phyloP scores from a whole-genome alignment of 2,329 filamentous ascomycete genomes.

The Incumbomyces delicatus region DNA sequence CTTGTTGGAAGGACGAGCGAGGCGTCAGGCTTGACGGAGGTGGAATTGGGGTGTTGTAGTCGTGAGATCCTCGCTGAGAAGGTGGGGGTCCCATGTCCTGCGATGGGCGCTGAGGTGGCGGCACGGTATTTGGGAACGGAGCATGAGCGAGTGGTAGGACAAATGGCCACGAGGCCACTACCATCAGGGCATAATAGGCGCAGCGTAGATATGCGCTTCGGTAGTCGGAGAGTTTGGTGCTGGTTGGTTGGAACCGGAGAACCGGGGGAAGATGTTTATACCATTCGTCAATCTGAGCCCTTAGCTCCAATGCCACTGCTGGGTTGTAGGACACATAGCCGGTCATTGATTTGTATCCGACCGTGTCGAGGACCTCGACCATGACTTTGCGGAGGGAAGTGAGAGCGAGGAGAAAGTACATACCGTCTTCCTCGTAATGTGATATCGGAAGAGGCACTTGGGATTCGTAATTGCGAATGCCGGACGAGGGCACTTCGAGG shows the following conservation, averaged over 20 bases:
- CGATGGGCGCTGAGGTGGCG: no score
- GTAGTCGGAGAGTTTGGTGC: not conserved
- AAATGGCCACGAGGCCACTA: constrained; percentile 1
- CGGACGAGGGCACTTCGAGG: not conserved
- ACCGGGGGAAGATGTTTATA: not conserved
- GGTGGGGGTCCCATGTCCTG: no score
- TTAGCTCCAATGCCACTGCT: constrained; percentile 1
- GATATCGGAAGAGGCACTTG: not conserved
- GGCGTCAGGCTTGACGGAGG: no score
- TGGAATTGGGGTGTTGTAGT: no score
- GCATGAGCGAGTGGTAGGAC: not conserved
- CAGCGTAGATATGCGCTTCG: constrained; percentile 3
- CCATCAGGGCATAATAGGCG: not conserved
- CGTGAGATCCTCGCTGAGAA: no score
- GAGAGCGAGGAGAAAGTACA: constrained; percentile 3
- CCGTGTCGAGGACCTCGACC: constrained; percentile 1
- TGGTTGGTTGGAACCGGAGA: not conserved
- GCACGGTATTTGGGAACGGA: no score
- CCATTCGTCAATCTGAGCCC: constrained; percentile 2
- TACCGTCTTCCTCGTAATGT: constrained; percentile 2
- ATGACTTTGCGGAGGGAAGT: constrained; percentile 1
- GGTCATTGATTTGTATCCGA: not conserved
- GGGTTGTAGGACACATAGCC: not conserved
- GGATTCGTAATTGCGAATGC: not conserved
- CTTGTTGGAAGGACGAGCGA: no score